phyloP scores from a whole-genome alignment of 805 yeast species.

The Yamadazyma philogaea region DNA sequence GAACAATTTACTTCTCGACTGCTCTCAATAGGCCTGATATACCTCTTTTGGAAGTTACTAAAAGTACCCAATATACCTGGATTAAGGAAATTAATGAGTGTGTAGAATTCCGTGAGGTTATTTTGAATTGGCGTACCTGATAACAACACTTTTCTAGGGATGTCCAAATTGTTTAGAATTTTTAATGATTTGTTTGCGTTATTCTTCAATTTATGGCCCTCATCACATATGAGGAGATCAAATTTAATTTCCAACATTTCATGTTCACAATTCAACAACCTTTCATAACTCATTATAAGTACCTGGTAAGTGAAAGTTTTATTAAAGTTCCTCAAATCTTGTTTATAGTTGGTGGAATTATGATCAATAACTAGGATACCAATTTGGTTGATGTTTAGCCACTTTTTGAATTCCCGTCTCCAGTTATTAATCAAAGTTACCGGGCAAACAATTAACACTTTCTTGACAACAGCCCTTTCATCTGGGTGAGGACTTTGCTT shows the following conservation, averaged over 20 bases:
- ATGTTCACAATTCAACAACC: constrained; percentile 52
- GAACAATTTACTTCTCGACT: constrained; percentile 64
- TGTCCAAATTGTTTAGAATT: constrained; percentile 52
- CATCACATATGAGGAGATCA: constrained; percentile 87
- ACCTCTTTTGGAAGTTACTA: constrained; percentile 56
- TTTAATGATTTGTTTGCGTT: constrained; percentile 67
- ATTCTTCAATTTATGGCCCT: constrained; percentile 88
- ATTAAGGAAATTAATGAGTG: constrained; percentile 76
- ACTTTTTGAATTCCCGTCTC: constrained; percentile 83
- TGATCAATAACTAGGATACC: constrained; percentile 63
- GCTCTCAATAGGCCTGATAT: constrained; percentile 64
- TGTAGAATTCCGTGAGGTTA: constrained; percentile 78
- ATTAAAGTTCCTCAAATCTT: constrained; percentile 58
- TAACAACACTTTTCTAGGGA: constrained; percentile 58
- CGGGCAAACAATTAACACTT: constrained; percentile 83
- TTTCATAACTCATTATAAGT: constrained; percentile 84
- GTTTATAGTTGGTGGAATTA: constrained; percentile 50
- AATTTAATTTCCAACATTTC: constrained; percentile 47
- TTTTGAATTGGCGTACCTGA: constrained; percentile 96
- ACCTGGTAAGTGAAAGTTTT: constrained; percentile 76
- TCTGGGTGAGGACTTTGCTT: constrained; percentile 53
- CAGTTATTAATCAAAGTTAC: constrained; percentile 86
- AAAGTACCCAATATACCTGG: constrained; percentile 76
- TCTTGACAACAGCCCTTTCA: constrained; percentile 41
- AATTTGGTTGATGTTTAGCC: constrained; percentile 68